Conservation (phyloP, 208 protist species). For the Leishmania mexicana region DNA sequence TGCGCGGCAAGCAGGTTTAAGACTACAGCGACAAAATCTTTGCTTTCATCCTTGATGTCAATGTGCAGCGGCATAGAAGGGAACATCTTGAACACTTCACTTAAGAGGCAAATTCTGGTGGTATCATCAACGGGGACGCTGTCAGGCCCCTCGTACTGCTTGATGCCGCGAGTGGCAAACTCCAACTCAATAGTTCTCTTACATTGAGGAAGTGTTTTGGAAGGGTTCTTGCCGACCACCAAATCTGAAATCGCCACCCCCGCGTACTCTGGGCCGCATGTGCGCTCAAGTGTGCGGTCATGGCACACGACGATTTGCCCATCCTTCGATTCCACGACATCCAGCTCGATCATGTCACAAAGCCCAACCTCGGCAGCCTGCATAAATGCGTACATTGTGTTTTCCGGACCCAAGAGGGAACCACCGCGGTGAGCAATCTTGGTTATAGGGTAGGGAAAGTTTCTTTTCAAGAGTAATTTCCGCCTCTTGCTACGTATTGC, state of each 20-base stretch:
- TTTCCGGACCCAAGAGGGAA: slow-evolving; percentile 72
- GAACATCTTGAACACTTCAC: slow-evolving; percentile 72
- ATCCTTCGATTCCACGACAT: slow-evolving; percentile 74
- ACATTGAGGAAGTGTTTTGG: slow-evolving; percentile 57
- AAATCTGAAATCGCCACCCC: slow-evolving; percentile 43
- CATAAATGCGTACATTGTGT: slow-evolving; percentile 80
- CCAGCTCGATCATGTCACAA: slow-evolving; percentile 79
- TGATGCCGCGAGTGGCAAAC: slow-evolving; percentile 44
- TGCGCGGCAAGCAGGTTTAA: slow-evolving; percentile 69
- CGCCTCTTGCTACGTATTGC: slow-evolving; percentile 20
- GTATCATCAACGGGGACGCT: slow-evolving; percentile 52
- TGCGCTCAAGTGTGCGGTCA: slow-evolving; percentile 47
- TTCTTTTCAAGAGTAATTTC: slow-evolving; percentile 40
- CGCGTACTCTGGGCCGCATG: slow-evolving; percentile 44
- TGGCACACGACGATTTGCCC: slow-evolving; percentile 71
- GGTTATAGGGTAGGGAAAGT: slow-evolving; percentile 66
- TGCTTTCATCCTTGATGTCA: slow-evolving; percentile 69
- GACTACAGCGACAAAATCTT: slow-evolving; percentile 49
- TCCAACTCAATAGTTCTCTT: slow-evolving; percentile 56
- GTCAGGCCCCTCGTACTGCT: slow-evolving; percentile 47
- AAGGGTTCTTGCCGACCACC: slow-evolving; percentile 48
- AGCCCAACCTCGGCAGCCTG: slow-evolving; percentile 37
- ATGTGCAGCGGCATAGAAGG: slow-evolving; percentile 65
- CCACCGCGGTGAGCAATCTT: slow-evolving; percentile 81
- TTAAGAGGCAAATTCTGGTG: slow-evolving; percentile 68